Conservation (phyloP, 495 filamentous ascomycete genomes). For the Tricharina praecox region DNA sequence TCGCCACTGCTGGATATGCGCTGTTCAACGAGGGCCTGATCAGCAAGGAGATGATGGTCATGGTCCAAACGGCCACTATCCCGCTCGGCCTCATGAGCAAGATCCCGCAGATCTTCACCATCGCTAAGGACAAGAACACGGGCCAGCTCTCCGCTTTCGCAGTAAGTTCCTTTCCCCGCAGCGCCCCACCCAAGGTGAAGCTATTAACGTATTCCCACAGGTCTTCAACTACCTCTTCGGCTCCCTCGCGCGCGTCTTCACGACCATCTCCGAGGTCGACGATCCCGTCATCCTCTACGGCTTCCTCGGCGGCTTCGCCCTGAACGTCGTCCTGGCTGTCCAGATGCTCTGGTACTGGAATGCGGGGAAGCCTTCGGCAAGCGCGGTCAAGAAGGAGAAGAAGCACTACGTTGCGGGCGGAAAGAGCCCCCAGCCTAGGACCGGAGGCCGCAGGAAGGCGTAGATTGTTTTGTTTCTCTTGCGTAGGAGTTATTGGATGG, state of each 20-base stretch:
- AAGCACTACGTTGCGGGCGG: conserved; percentile 23
- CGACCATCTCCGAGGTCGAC: conserved; percentile 86
- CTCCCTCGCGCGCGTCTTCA: conserved; percentile 85
- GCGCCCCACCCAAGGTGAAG: too few species aligned
- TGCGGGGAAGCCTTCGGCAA: too few species aligned
- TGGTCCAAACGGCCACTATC: conserved; percentile 72
- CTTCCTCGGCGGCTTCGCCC: conserved; percentile 69
- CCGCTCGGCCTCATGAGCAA: conserved; percentile 72
- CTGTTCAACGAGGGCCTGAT: conserved; percentile 53
- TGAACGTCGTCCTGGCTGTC: conserved; percentile 69
- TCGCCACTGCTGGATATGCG: conserved; percentile 49
- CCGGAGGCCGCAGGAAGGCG: conserved; percentile 10
- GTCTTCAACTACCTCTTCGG: conserved; percentile 95
- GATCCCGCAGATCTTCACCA: conserved; percentile 73
- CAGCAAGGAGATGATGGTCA: conserved; percentile 48
- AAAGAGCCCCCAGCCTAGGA: conserved; percentile 27
- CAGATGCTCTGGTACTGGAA: conserved; percentile 99
- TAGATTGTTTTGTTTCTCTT: conserved; percentile 8
- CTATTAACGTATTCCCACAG: too few species aligned
- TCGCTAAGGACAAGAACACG: conserved; percentile 69
- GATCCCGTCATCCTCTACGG: conserved; percentile 89
- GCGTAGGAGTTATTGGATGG: neutral
- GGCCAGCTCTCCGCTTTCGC: conserved; percentile 93
- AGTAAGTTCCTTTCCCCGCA: conserved; percentile 43
- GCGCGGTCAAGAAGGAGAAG: conserved; percentile 9